Percentiles rank a stretch among this genome's conserved stretches.
Evolutionary conservation across 2,329 filamentous ascomycete genomes (phyloP).

Genomic region (Neofusicoccum parvum): DNA sequence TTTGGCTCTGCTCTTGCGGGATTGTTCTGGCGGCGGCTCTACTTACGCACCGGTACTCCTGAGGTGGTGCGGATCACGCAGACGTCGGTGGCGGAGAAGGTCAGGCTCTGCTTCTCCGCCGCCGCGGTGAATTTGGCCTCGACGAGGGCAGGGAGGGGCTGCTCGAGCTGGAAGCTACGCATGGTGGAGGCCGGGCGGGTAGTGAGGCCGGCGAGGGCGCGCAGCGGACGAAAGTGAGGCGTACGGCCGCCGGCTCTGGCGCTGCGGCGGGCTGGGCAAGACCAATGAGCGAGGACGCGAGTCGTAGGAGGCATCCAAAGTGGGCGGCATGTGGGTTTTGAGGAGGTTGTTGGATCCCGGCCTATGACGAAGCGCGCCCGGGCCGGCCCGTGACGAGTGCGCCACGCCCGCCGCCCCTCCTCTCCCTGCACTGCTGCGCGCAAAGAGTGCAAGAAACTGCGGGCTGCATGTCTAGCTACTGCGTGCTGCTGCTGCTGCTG

Average conservation of each 20-base stretch:
- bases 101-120: constrained; percentile 35
- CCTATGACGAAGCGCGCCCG: constrained; percentile 15
- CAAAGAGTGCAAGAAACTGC: background rate
- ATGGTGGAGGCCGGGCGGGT: constrained; percentile 27
- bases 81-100: constrained; percentile 45
- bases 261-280: constrained; percentile 8
- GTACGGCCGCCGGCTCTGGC: constrained; percentile 16
- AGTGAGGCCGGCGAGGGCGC: constrained; percentile 16
- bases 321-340: constrained; percentile 16
- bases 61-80: constrained; percentile 39
- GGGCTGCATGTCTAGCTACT: background rate
- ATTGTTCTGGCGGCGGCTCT: constrained; percentile 1
- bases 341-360: constrained; percentile 14
- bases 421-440: background rate
- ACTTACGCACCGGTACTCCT: constrained; percentile 40
- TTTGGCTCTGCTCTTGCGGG: constrained; percentile 16
- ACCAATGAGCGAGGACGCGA: constrained; percentile 19
- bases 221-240: constrained; percentile 15
- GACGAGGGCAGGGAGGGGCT: constrained; percentile 40
- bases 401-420: background rate
- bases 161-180: constrained; percentile 34
- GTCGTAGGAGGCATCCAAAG: constrained; percentile 18
- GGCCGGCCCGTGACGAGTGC: constrained; percentile 1
- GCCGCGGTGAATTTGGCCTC: constrained; percentile 41
- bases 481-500: background rate